These are phyloP conservation scores for Cladosporium sp. DNA, from an alignment of 2,329 filamentous ascomycete genomes.

Conservation along the genomic window DNA sequence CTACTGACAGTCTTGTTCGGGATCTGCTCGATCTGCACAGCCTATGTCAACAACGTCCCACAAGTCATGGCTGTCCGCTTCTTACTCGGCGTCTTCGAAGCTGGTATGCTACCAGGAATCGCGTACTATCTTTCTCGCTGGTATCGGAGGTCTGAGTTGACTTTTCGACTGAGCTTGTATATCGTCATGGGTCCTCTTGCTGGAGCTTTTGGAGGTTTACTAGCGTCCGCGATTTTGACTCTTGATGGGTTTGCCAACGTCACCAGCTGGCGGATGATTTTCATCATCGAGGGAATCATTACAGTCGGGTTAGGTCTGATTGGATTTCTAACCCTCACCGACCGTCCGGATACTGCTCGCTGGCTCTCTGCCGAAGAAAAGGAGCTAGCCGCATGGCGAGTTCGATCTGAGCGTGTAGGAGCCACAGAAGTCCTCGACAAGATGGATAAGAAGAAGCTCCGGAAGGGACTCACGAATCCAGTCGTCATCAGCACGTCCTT, in stretches of 20 bases:
- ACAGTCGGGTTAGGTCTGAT: slow-evolving; percentile 55
- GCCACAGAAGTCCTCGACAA: slow-evolving; percentile 60
- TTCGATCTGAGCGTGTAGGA: slow-evolving; percentile 63
- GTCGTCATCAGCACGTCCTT: slow-evolving; percentile 53
- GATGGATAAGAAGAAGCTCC: slow-evolving; percentile 54
- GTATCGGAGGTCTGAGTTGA: slow-evolving; percentile 76
- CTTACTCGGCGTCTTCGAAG: slow-evolving; percentile 16
- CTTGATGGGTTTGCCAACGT: slow-evolving; percentile 60
- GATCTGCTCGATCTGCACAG: slow-evolving; percentile 51
- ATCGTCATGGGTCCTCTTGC: slow-evolving; percentile 71
- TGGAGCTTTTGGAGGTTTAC: slow-evolving; percentile 70
- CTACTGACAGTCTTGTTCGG: slow-evolving; percentile 40
- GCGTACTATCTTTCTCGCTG: slow-evolving; percentile 66
- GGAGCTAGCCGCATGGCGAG: slow-evolving; percentile 58
- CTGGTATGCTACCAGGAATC: slow-evolving; percentile 50
- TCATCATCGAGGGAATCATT: slow-evolving; percentile 59
- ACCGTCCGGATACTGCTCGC: slow-evolving; percentile 61
- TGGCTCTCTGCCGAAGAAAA: slow-evolving; percentile 65
- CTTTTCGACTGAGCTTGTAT: too few relatives aligned
- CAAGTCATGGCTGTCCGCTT: slow-evolving; percentile 21
- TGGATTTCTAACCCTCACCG: slow-evolving; percentile 61
- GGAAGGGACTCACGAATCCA: slow-evolving; percentile 60
- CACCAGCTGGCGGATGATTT: slow-evolving; percentile 38
- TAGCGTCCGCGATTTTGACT: slow-evolving; percentile 65
- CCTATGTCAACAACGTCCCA: slow-evolving; percentile 20